Conservation (phyloP, 345 rosid genomes). For the Lagerstroemia speciosa region DNA sequence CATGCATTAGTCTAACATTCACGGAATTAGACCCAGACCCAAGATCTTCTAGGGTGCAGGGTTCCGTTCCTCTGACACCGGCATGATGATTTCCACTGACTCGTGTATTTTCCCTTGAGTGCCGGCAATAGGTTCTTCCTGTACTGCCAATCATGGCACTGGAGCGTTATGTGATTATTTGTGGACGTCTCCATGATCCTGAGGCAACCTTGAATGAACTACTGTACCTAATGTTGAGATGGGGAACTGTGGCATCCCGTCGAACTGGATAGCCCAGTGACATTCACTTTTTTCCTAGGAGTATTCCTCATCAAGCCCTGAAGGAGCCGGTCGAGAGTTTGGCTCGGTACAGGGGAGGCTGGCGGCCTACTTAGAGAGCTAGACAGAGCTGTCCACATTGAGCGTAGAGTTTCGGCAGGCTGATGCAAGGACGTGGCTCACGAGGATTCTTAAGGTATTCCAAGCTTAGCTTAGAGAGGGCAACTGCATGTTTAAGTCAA, state of each 20-base stretch:
- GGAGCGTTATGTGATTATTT: not conserved
- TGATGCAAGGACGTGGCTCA: too few relatives aligned
- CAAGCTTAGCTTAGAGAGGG: too few relatives aligned
- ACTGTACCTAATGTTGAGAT: not conserved
- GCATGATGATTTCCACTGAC: not conserved
- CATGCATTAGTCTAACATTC: too few relatives aligned
- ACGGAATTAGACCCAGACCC: not conserved
- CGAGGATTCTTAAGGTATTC: too few relatives aligned
- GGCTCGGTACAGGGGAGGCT: not conserved
- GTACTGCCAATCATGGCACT: not conserved
- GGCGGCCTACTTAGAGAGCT: not conserved
- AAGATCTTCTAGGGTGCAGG: not conserved
- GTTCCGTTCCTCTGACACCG: not conserved
- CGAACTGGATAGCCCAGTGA: not conserved
- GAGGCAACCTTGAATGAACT: not conserved
- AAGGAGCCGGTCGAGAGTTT: not conserved
- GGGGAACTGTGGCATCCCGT: not conserved
- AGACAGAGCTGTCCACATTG: not conserved
- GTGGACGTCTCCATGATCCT: not conserved
- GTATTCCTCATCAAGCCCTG: conserved; percentile 1
- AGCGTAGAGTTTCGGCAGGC: not conserved
- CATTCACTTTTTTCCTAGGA: not conserved
- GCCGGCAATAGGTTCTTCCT: not conserved
- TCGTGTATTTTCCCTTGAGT: not conserved
- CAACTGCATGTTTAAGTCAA: not conserved